These are phyloP conservation scores for Camptophora hylomeconis DNA, from an alignment of 2,329 filamentous ascomycete species.

Conservation along the genomic window DNA sequence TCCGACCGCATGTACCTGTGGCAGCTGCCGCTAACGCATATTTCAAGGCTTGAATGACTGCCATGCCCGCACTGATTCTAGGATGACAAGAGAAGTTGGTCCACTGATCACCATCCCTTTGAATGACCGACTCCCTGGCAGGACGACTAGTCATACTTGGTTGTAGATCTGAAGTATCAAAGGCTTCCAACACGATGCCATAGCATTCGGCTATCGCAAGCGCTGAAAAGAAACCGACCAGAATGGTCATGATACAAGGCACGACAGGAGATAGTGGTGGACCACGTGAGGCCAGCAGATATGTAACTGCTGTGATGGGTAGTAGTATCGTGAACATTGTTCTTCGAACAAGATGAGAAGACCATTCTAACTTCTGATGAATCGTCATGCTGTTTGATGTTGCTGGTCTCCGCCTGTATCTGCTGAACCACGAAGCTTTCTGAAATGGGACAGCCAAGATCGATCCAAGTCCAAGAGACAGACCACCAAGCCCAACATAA, in stretches of 20 bases:
- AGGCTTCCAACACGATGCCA: slow-evolving; percentile 67
- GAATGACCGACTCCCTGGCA: slow-evolving; percentile 26
- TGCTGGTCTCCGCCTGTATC: slow-evolving; percentile 45
- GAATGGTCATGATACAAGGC: slow-evolving; percentile 52
- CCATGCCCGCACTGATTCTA: slow-evolving; percentile 58
- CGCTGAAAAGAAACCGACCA: slow-evolving; percentile 58
- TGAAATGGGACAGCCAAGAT: slow-evolving; percentile 59
- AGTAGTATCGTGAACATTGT: slow-evolving; percentile 54
- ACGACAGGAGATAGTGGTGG: slow-evolving; percentile 47
- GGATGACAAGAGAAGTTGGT: slow-evolving; percentile 69
- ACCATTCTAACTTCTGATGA: slow-evolving; percentile 51
- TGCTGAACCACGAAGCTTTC: slow-evolving; percentile 56
- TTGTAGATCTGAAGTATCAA: slow-evolving; percentile 67
- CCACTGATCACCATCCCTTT: slow-evolving; percentile 32
- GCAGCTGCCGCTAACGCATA: slow-evolving; percentile 57
- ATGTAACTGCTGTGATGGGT: slow-evolving; percentile 53
- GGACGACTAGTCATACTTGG: slow-evolving; percentile 52
- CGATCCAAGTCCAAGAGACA: slow-evolving; percentile 55
- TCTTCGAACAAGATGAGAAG: slow-evolving; percentile 58
- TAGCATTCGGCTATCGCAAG: slow-evolving; percentile 65
- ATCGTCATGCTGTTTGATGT: slow-evolving; percentile 56
- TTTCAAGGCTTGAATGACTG: slow-evolving; percentile 54
- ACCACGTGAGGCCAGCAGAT: slow-evolving; percentile 54
- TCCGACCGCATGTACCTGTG: slow-evolving; percentile 54
- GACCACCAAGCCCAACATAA: slow-evolving; percentile 53